Conservation (phyloP, 2,329 filamentous ascomycete genomes). For the Didymella pomorum region DNA sequence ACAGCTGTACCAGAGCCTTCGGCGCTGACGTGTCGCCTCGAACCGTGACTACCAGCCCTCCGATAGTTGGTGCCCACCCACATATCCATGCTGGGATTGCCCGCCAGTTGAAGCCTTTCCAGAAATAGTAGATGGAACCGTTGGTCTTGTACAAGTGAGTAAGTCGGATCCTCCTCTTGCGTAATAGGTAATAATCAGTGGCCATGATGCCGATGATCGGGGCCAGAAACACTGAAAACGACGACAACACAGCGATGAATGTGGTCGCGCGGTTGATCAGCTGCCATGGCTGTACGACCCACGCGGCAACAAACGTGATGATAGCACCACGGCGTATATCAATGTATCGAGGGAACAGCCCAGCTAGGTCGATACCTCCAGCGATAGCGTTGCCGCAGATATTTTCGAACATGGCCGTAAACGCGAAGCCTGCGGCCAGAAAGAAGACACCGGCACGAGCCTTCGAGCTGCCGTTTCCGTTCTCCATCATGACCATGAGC, state of each 20-base stretch:
- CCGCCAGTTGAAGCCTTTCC: constrained; percentile 55
- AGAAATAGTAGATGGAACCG: constrained; percentile 55
- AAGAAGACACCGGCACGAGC: constrained; percentile 50
- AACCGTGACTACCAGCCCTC: constrained; percentile 52
- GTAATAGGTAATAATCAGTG: constrained; percentile 50
- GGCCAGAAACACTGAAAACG: constrained; percentile 54
- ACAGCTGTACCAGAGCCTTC: constrained; percentile 53
- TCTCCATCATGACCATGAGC: constrained; percentile 56
- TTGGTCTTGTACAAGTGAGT: constrained; percentile 49
- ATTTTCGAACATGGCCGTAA: constrained; percentile 54
- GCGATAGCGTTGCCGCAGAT: constrained; percentile 48
- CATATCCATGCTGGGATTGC: constrained; percentile 55
- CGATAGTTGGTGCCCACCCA: constrained; percentile 56
- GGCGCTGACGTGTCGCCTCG: constrained; percentile 46
- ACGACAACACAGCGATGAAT: constrained; percentile 52
- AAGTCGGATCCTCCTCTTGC: constrained; percentile 46
- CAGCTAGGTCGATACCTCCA: constrained; percentile 49
- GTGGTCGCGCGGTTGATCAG: constrained; percentile 49
- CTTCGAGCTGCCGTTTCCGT: constrained; percentile 52
- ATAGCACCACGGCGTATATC: constrained; percentile 48
- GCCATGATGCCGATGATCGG: constrained; percentile 53
- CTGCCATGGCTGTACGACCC: constrained; percentile 51
- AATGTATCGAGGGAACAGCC: constrained; percentile 46
- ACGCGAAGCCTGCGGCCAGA: constrained; percentile 46
- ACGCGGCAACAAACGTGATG: constrained; percentile 47